phyloP scores from a whole-genome alignment of 768 basidiomycete species.

The Naganishia randhawae region DNA sequence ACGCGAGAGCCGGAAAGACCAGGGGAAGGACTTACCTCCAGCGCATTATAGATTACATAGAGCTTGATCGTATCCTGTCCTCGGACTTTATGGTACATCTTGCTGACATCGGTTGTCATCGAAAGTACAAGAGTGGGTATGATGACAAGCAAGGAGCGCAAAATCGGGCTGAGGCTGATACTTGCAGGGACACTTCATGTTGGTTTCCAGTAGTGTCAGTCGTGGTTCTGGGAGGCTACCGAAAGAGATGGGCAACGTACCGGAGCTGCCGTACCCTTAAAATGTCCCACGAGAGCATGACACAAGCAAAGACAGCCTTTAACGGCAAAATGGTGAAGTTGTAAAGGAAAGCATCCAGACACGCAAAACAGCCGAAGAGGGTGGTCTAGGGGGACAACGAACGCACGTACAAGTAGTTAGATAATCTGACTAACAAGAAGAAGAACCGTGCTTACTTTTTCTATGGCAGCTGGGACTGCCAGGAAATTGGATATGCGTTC shows the following conservation, averaged over 20 bases:
- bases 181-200: slow-evolving; percentile 1
- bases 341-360: slow-evolving; percentile 94
- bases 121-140: slow-evolving; percentile 70
- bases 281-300: slow-evolving; percentile 13
- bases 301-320: slow-evolving; percentile 54
- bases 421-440: too few relatives aligned
- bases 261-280: slow-evolving; percentile 17
- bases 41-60: slow-evolving; percentile 97
- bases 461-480: slow-evolving; percentile 83
- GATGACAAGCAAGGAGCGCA: slow-evolving; percentile 72
- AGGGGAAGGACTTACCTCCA: slow-evolving; percentile 70
- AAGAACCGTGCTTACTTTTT: too few relatives aligned
- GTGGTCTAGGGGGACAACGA: too few relatives aligned
- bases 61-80: slow-evolving; percentile 98
- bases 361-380: slow-evolving; percentile 84
- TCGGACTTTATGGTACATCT: slow-evolving; percentile 95
- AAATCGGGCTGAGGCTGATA: slow-evolving; percentile 75
- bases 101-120: slow-evolving; percentile 86
- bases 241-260: slow-evolving; percentile 4
- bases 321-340: slow-evolving; percentile 97
- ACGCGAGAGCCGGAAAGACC: too few relatives aligned
- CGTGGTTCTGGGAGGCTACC: background rate
- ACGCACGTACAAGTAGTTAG: too few relatives aligned
- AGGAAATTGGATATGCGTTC: slow-evolving; percentile 95
- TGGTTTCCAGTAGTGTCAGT: background rate